Conservation (phyloP, 441 rosid genomes). For the Sinapis alba region DNA sequence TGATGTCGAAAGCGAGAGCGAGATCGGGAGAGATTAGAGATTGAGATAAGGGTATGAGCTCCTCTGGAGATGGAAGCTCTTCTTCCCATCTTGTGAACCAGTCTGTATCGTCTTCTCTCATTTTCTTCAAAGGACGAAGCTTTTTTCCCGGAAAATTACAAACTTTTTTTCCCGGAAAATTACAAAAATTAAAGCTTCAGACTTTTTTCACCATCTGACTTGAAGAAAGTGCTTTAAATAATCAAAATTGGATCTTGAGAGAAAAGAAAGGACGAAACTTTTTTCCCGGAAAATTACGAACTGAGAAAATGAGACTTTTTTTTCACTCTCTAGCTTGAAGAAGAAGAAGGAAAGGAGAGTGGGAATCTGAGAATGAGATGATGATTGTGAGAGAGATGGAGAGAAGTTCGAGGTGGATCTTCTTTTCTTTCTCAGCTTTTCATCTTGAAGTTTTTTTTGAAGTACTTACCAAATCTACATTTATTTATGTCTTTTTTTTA, state of each 20-base stretch:
- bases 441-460: conserved; percentile 9
- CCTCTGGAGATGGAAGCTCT: conserved; percentile 79
- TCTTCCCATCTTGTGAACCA: conserved; percentile 86
- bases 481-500: neutral
- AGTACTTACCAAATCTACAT: conserved; percentile 36
- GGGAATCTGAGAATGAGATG: conserved; percentile 28
- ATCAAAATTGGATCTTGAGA: neutral
- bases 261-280: conserved; percentile 41
- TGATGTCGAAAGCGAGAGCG: conserved; percentile 85
- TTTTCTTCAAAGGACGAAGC: conserved; percentile 16
- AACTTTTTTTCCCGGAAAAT: neutral
- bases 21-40: conserved; percentile 91
- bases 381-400: conserved; percentile 46
- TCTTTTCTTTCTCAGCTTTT: conserved; percentile 21
- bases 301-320: neutral
- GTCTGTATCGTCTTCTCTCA: conserved; percentile 81
- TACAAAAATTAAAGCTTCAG: neutral
- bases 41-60: conserved; percentile 85
- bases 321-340: neutral
- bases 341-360: conserved; percentile 7
- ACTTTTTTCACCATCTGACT: neutral
- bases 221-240: too few relatives aligned
- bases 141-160: too few relatives aligned
- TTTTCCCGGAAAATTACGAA: neutral
- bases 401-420: conserved; percentile 51